Evolutionary conservation across 2,329 filamentous ascomycete genomes (phyloP).

Genomic region (Phoma sp.): DNA sequence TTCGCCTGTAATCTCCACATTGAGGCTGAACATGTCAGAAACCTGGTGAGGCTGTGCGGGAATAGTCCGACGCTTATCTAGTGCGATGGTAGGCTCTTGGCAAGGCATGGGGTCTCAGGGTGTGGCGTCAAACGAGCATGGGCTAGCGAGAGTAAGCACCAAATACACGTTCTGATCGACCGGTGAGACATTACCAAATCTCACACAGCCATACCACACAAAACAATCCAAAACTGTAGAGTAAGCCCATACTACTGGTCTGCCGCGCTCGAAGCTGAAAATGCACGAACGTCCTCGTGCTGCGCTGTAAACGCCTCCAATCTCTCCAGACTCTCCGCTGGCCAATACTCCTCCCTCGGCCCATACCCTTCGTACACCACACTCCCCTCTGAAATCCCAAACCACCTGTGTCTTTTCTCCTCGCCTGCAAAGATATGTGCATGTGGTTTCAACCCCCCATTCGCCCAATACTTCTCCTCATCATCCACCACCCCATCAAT

Average conservation of each 20-base stretch:
- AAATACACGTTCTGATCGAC: not conserved
- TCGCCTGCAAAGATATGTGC: conserved; percentile 52
- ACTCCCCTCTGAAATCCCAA: conserved; percentile 20
- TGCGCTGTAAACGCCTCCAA: not conserved
- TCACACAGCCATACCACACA: too few relatives aligned
- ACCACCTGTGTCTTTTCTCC: conserved; percentile 48
- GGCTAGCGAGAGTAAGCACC: conserved; percentile 8
- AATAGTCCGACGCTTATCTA: conserved; percentile 1
- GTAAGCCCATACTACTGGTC: too few relatives aligned
- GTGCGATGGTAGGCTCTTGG: conserved; percentile 7
- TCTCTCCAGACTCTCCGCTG: not conserved
- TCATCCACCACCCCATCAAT: conserved; percentile 15
- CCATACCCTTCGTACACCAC: not conserved
- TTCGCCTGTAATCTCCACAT: not conserved
- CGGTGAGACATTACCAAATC: too few relatives aligned
- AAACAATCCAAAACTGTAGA: too few relatives aligned
- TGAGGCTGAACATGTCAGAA: not conserved
- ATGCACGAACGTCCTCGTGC: too few relatives aligned
- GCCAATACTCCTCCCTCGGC: not conserved
- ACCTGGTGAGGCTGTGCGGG: not conserved
- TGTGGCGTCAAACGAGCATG: conserved; percentile 3
- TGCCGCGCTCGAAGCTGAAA: too few relatives aligned
- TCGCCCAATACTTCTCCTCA: conserved; percentile 18
- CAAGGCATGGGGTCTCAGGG: not conserved
- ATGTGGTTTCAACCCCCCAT: conserved; percentile 50